Evolutionary conservation across 2,329 filamentous ascomycete species (phyloP), one percentile per base, ranked within the genome.

Genomic region (Pseudogymnoascus sp.): DNA sequence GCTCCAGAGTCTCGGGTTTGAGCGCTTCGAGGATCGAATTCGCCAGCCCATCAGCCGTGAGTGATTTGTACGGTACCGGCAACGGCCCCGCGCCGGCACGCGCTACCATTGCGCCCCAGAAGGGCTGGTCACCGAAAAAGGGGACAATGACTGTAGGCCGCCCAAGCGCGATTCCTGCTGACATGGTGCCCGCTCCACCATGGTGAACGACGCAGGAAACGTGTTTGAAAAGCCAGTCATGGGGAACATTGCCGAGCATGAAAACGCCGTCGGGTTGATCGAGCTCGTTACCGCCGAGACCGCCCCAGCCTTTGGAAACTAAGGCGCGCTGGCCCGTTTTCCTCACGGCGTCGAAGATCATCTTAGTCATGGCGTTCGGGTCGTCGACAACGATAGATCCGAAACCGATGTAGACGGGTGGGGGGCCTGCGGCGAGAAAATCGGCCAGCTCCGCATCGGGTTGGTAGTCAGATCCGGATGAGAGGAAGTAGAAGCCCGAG

Each of bases 251-350:
- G 8, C 89, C 90, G 37, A 95, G 79, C 84, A 93, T 90, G 71
- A 89, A 90, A 1, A 93, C 84, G 4, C 85, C 84, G 1, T 91
- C 84, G 0, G 89, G 90, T 16, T 90, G 74, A 1, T 82, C 82
- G 4, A 88, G 73, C 38, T 85, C 78, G 67, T 90, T 88, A 0
- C 84, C 87, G 23, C 90, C 91, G 7, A 95, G 79, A 0, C 90
- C 90, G 50, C 90, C 90, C 91, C 91, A 95, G 14, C 91, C 91
- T 71, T 92, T 91, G 0, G 89, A 92, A 0, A 96, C 87, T 0
- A 96, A 77, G 0, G 90, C 90, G 60, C 91, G 81, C 21, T 89
- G 81, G 0, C 88, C 88, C 0, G 86, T 81, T 4, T 80, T 77
- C 56, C 78, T 76, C 1, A 91, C 78, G 1, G 89, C 88, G 10